These are phyloP conservation scores for Cystofilobasidium bisporidii DNA, from an alignment of 768 basidiomycete genomes.

Conservation along the genomic window DNA sequence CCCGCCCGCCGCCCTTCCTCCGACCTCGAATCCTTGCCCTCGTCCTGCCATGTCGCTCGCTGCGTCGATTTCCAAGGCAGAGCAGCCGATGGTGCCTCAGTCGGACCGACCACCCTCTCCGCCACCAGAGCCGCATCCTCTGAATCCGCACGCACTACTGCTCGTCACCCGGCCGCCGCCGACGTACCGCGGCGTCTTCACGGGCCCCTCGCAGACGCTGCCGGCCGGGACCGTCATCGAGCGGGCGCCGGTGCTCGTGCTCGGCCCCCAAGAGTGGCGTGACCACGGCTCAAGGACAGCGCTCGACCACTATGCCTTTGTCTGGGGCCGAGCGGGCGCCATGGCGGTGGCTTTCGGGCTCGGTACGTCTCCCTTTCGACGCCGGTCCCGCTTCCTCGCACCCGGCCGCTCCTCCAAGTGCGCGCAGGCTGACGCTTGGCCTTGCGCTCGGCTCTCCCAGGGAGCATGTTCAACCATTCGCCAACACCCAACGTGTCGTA, in stretches of 20 bases:
- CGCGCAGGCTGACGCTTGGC: neutral
- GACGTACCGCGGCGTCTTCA: slow-evolving; percentile 41
- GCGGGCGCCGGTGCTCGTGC: slow-evolving; percentile 72
- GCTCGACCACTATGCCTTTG: slow-evolving; percentile 66
- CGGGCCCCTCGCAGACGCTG: slow-evolving; percentile 46
- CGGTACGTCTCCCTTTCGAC: slow-evolving; percentile 45
- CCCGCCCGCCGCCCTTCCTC: no score
- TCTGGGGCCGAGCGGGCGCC: slow-evolving; percentile 54
- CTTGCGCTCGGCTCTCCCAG: slow-evolving; percentile 39
- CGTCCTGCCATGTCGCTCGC: no score
- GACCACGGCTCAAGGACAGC: slow-evolving; percentile 54
- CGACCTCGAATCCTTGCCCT: no score
- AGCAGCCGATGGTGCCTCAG: no score
- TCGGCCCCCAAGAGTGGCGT: slow-evolving; percentile 60
- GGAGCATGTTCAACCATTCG: slow-evolving; percentile 66
- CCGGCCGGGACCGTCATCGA: slow-evolving; percentile 62
- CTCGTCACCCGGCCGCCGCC: slow-evolving; percentile 25
- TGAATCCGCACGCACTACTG: slow-evolving; percentile 17
- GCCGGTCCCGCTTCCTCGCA: neutral
- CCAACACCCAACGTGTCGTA: slow-evolving; percentile 39
- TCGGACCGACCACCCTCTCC: neutral
- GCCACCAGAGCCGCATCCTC: neutral
- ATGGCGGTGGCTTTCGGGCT: slow-evolving; percentile 72
- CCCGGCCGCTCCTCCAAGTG: neutral
- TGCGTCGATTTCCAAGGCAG: no score